These are phyloP conservation scores for Sanghuangporus sanghuang DNA, from an alignment of 1,284 basidiomycete species.

Conservation along the genomic window DNA sequence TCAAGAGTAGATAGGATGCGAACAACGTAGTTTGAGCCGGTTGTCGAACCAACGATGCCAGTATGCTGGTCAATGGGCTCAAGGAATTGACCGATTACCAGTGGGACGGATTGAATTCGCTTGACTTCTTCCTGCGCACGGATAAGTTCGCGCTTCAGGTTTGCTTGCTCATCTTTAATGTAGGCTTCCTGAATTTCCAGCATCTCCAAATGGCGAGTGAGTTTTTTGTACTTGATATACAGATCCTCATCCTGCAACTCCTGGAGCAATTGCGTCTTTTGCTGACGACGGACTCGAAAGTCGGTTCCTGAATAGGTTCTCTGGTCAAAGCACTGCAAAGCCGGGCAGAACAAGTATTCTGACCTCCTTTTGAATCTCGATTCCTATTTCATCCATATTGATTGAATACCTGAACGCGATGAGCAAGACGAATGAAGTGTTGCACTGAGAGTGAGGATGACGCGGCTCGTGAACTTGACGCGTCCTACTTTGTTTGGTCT, in stretches of 20 bases:
- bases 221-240: conserved; percentile 94
- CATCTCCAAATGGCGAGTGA: conserved; percentile 89
- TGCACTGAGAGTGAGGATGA: conserved; percentile 10
- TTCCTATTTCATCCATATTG: conserved; percentile 75
- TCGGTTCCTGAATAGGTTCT: conserved; percentile 64
- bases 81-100: conserved; percentile 99
- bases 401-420: conserved; percentile 18
- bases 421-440: conserved; percentile 19
- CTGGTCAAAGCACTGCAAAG: conserved; percentile 6
- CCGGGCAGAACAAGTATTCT: conserved; percentile 24
- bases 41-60: conserved; percentile 97
- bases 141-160: conserved; percentile 95
- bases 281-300: conserved; percentile 80
- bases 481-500: conserved; percentile 8
- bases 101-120: conserved; percentile 96
- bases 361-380: conserved; percentile 83
- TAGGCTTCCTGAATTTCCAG: conserved; percentile 96
- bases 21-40: conserved; percentile 98
- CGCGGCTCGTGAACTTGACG: conserved; percentile 13
- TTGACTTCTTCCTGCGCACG: conserved; percentile 99
- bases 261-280: conserved; percentile 82
- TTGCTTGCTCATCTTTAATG: conserved; percentile 98
- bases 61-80: conserved; percentile 98
- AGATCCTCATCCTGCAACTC: conserved; percentile 90
- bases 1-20: conserved; percentile 97